Base-by-base conservation (phyloP, 163 green algal species). In the Scenedesmus sp. region DNA sequence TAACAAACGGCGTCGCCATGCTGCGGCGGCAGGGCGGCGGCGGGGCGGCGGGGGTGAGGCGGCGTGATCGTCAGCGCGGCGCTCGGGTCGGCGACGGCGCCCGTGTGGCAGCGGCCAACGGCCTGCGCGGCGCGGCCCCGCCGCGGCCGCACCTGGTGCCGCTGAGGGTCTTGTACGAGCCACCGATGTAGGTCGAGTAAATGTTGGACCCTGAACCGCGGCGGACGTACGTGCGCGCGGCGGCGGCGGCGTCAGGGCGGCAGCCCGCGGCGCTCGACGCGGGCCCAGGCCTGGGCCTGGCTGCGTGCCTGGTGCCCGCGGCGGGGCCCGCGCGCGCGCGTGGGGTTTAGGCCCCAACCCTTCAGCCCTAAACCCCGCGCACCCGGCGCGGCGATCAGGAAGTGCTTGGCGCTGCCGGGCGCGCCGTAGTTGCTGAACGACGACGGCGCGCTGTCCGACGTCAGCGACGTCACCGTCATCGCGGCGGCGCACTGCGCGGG, bases 371-470 rank as follows among this genome's bases (percentile, higher is more conserved):
- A n/a, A n/a, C n/a, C n/a, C n/a, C n/a, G n/a, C n/a, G n/a, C 56
- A 64, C 56, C 56, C n/a, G 56, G 56, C 24, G 56, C 56, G 3
- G 56, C 56, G 13, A 64, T 64, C 28, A 64, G 36, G 56, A 14
- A 44, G 56, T 29, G 36, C 28, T 29, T 64, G 28, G 36, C 39
- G 26, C 26, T 44, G 56, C 56, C 39, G 10, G 56, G 39, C 28
- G 28, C 26, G 56, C 56, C 56, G 11, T 44, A 64, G 56, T 64
- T 64, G 56, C 56, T 64, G 56, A 64, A 64, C 9, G 56, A 64
- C 0, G 56, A 64, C 0, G 56, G 56, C 11, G 56, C 14, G 11
- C 56, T 29, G 26, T 29, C n/a, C 26, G 36, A 15, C 11, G 56
- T 64, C 28, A 64, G 56, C 1, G 56, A 64, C 28, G 56, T 64